Conservation (phyloP, 2,329 filamentous ascomycete genomes). For the Trichoderma endophyticum region DNA sequence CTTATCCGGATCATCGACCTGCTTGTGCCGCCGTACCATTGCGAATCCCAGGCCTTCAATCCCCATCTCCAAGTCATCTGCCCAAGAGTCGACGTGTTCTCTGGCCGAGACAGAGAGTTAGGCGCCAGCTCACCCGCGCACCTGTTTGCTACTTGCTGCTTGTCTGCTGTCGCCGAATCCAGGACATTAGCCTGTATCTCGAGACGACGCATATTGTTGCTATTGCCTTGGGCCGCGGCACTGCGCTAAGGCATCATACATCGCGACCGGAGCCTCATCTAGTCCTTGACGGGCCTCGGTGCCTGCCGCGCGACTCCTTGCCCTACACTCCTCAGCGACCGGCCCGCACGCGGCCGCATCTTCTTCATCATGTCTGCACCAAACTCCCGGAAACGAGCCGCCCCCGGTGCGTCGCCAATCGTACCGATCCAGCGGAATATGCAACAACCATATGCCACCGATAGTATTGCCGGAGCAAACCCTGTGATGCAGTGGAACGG, state of each 20-base stretch:
- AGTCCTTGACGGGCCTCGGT: neutral
- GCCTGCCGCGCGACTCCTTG: neutral
- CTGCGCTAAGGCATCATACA: slow-evolving; percentile 4
- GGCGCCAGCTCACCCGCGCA: neutral
- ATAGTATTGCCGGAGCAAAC: slow-evolving; percentile 44
- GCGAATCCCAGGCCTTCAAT: neutral
- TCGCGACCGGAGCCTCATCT: neutral
- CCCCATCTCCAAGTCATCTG: neutral
- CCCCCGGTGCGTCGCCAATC: slow-evolving; percentile 67
- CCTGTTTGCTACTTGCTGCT: neutral
- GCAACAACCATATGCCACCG: slow-evolving; percentile 46
- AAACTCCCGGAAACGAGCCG: slow-evolving; percentile 67
- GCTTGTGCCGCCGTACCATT: neutral
- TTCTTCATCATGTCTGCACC: slow-evolving; percentile 43
- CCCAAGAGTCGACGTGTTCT: neutral
- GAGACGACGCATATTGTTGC: neutral
- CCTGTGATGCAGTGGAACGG: slow-evolving; percentile 46
- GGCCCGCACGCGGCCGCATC: slow-evolving; percentile 1
- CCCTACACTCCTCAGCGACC: neutral
- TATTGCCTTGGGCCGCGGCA: slow-evolving; percentile 7
- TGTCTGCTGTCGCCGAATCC: neutral
- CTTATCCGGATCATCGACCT: neutral
- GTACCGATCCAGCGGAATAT: slow-evolving; percentile 51
- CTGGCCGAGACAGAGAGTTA: neutral
- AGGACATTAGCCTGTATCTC: neutral